These are phyloP conservation scores for Ganoderma sinense DNA, from an alignment of 1,284 basidiomycete species.

Conservation along the genomic window DNA sequence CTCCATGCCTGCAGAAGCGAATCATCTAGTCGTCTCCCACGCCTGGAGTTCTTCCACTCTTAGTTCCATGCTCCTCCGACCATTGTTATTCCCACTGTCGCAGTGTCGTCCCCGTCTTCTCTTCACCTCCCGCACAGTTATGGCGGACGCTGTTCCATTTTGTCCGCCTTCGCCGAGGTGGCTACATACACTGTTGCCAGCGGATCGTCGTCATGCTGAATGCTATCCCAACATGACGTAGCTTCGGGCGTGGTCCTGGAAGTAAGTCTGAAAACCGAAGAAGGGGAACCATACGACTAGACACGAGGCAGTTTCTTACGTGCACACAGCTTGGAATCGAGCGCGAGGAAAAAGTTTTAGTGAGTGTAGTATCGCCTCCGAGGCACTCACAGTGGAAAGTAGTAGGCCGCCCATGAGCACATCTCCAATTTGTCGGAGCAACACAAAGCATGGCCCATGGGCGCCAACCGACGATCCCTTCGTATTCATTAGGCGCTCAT, in stretches of 20 bases:
- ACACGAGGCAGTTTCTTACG: background rate
- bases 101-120: background rate
- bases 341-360: background rate
- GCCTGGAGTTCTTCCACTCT: background rate
- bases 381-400: background rate
- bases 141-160: background rate
- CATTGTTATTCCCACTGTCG: background rate
- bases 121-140: background rate
- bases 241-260: background rate
- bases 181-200: background rate
- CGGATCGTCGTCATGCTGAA: background rate
- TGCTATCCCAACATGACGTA: background rate
- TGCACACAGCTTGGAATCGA: background rate
- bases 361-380: background rate
- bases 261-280: background rate
- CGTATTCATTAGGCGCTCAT: too few relatives aligned
- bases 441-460: background rate
- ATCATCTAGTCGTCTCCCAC: background rate
- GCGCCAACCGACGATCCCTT: too few relatives aligned
- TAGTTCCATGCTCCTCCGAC: background rate
- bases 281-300: background rate
- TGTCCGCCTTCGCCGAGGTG: background rate
- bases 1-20: background rate
- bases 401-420: background rate
- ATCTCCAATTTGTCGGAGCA: background rate